Base-by-base conservation (phyloP, 768 basidiomycete species). In the Pilatotrama ljubarskyi region DNA sequence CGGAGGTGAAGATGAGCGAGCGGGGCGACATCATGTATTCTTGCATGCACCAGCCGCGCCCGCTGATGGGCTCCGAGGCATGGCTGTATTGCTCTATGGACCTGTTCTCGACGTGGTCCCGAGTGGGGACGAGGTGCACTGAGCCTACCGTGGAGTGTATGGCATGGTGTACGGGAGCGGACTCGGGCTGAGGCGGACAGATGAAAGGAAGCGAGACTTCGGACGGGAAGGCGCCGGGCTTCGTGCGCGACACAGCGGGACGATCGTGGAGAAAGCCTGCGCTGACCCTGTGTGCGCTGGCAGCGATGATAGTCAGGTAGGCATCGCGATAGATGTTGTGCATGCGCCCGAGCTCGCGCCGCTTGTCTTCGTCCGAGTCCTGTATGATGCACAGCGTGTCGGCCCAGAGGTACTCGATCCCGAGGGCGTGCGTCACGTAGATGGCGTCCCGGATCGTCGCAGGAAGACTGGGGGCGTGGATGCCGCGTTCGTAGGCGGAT, bases 341-440 rank as follows among this genome's bases (percentile, higher is more conserved):
- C 29, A 49, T 32, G 17, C 25, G 47, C 3, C 26, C 26, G 17
- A 49, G 14, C 29, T 49, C 47, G 29, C 26, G 26, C 17, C 17
- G n/a, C 9, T 32, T 29, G 25, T 57, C 55, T 22, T 46, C 55
- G 6, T 17, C 11, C 32, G 18, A 36, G 36, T 47, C 44, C 22
- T 57, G 44, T 4, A 55, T 26, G 25, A 55, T 55, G 24, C 53
- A 55, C 14, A 55, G 14, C 18, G 40, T 25, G 42, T 55, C 53
- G 25, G 41, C n/a, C 53, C 53, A 55, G 18, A 55, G 38, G 29
- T 43, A 44, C 10, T 38, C 22, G 15, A 35, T 17, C 8, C 42
- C 40, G 15, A 55, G 42, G 9, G 14, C 22, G 18, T 43, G 38
- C 40, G 37, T 38, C 2, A 55, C 24, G 13, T 42, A 24, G 11